A percentile compares a stretch with the other conserved stretches of the same genome.
Evolutionary conservation across 177 flowering plant genomes (phyloP).

Genomic region (Tripterygium wilfordii): DNA sequence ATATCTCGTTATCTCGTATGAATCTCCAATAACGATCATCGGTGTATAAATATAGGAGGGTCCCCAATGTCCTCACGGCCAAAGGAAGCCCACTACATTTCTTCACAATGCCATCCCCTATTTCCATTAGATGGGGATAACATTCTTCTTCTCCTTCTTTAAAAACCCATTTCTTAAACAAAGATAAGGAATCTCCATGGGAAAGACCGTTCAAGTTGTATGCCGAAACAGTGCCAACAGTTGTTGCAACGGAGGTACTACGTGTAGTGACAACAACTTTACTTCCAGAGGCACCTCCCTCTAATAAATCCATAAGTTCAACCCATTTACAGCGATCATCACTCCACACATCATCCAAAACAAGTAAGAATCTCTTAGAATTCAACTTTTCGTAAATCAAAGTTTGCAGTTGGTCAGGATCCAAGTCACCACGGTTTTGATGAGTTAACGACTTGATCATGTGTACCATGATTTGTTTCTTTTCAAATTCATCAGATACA

Average conservation of each 20-base stretch:
- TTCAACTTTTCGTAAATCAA: background rate
- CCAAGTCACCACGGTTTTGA: background rate
- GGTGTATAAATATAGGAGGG: background rate
- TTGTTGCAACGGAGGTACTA: background rate
- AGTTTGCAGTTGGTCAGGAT: background rate
- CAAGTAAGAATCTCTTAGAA: background rate
- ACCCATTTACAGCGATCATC: background rate
- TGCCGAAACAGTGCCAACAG: background rate
- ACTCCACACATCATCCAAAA: constrained; percentile 11
- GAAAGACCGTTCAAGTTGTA: background rate
- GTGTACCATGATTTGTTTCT: background rate
- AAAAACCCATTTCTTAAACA: constrained; percentile 6
- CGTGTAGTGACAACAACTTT: constrained; percentile 9
- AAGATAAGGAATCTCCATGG: background rate
- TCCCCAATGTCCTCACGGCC: constrained; percentile 6
- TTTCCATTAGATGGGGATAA: background rate
- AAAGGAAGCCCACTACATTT: constrained; percentile 10
- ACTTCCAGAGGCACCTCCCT: constrained; percentile 1
- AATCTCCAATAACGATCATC: background rate
- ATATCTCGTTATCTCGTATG: background rate
- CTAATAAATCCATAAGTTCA: background rate
- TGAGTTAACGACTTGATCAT: background rate
- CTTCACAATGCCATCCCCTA: constrained; percentile 5
- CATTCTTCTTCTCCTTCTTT: background rate
- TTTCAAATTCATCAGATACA: constrained; percentile 4